Base-by-base conservation (phyloP, 306 rosid species). In the Ceratonia siliqua region DNA sequence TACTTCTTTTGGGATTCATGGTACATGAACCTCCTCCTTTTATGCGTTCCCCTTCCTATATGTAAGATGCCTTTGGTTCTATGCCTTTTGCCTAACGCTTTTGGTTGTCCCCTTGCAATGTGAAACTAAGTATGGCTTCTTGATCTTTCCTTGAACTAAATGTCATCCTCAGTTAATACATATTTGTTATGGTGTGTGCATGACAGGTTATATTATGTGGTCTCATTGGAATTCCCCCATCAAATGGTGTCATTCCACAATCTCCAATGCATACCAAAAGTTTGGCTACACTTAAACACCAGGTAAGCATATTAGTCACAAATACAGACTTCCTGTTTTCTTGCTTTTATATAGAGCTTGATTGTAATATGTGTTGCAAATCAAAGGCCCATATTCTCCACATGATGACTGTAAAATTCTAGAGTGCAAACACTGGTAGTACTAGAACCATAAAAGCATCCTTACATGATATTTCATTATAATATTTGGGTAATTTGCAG, bases 231-330 rank as follows among this genome's bases (percentile, higher is more conserved):
- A 87, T 91, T 57, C 97, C 97, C 42, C 94, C 94, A 56, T 77
- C 97, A 62, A 91, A 91, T 72, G 97, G 97, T 39, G 97, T 91
- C 48, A 89, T 91, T 78, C 97, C 97, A 36, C 97, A 91, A 75
- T 91, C 97, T 75, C 96, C 96, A 28, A 91, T 91, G 96, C 96
- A 91, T 76, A 91, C 92, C 27, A 91, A 80, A 80, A 82, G 90
- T 72, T 78, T 91, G 81, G 97, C 97, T 72, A 91, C 97, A 56
- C 70, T 89, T 65, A 91, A 91, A 75, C 97, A 89, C 75, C 92
- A 85, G 97, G 97, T 91, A 71, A 41, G 58, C 57, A 69, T 30
- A 54, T 75, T 25, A 42, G 21, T 61, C 38, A 57, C 41, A 46
- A 72, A 55, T 30, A 30, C 61, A 10, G 17, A 15, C 49, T 68